Evolutionary conservation across 148 eudicot species (phyloP), one percentile per base, ranked within the genome.

Genomic region (Rhododendron ferrugineum): DNA sequence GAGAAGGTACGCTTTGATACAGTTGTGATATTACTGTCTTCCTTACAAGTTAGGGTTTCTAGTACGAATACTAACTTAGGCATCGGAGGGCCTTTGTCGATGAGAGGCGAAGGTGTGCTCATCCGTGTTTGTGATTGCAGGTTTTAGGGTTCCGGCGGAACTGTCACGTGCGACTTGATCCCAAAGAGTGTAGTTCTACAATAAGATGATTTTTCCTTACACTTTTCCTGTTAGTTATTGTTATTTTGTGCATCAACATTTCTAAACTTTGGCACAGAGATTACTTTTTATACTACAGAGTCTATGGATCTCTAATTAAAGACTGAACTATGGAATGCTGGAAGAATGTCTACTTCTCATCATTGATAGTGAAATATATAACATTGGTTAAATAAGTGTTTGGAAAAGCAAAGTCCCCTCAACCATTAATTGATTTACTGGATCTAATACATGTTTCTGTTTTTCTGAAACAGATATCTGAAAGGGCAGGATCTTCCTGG

Each of bases 401-500:
- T 42, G 1, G 44, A 42, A 42, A 42, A 14, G 23, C 42, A 73
- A 73, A 30, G 18, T 78, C 46, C 26, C 1, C 56, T 44, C 36
- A 8, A 80, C 66, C 23, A 52, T 34, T 30, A 80, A 34, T 6
- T 22, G 34, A 60, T 3, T 23, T 2, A 62, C 13, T 8, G 26
- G 26, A 62, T 30, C 13, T 26, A 11, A 46, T 9, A 1, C 14
- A 7, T 14, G 16, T 80, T 23, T 56, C 0, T 20, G 32, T 79
- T 62, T 50, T 26, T 32, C 78, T 85, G 84, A 30, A 3, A 82
- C 88, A 89, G 92, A 84, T 86, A 52, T 84, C 86, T 90, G 28
- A 86, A 85, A 85, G 92, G 92, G 66, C 90, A 88, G 83, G 82
- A 82, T 84, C 92, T 90, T 82, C 70, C 86, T 73, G 92, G 92